A percentile compares a stretch with the other conserved stretches of the same genome.
Evolutionary conservation across 2,329 filamentous ascomycete species (phyloP).

Genomic region (Gaeumannomyces tritici): DNA sequence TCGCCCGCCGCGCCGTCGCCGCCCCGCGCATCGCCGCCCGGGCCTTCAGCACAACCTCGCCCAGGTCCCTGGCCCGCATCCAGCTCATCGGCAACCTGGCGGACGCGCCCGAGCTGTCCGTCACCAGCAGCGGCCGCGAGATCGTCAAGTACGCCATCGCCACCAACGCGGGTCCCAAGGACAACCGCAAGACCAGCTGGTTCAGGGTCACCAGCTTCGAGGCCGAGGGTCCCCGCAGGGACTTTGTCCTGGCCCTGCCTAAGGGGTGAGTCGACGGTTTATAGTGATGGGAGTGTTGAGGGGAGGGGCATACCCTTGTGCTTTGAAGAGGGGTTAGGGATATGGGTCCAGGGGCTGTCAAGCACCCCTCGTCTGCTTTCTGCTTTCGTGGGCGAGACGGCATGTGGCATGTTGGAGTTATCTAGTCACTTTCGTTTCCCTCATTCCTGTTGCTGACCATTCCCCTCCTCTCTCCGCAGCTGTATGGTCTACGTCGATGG

Average conservation of each 20-base stretch:
- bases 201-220: slow-evolving; percentile 70
- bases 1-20: slow-evolving; percentile 38
- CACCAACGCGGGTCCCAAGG: slow-evolving; percentile 53
- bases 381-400: too few relatives aligned
- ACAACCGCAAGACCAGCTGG: slow-evolving; percentile 74
- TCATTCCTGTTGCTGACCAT: slow-evolving; percentile 7
- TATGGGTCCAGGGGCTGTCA: too few relatives aligned
- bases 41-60: slow-evolving; percentile 65
- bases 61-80: slow-evolving; percentile 65
- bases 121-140: slow-evolving; percentile 62
- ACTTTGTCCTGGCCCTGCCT: slow-evolving; percentile 61
- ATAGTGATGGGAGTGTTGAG: not conserved
- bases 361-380: too few relatives aligned
- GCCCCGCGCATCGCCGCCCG: slow-evolving; percentile 42
- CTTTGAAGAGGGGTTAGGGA: too few relatives aligned
- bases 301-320: not conserved
- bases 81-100: slow-evolving; percentile 80
- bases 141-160: slow-evolving; percentile 71
- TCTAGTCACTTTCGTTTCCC: not conserved
- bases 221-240: slow-evolving; percentile 56
- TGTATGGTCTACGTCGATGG: slow-evolving; percentile 76
- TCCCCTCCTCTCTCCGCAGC: slow-evolving; percentile 31
- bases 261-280: slow-evolving; percentile 70
- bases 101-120: slow-evolving; percentile 63
- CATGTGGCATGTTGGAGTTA: not conserved